phyloP scores from a whole-genome alignment of 2,329 filamentous ascomycete genomes.

The Myriosclerotinia duriaeana region DNA sequence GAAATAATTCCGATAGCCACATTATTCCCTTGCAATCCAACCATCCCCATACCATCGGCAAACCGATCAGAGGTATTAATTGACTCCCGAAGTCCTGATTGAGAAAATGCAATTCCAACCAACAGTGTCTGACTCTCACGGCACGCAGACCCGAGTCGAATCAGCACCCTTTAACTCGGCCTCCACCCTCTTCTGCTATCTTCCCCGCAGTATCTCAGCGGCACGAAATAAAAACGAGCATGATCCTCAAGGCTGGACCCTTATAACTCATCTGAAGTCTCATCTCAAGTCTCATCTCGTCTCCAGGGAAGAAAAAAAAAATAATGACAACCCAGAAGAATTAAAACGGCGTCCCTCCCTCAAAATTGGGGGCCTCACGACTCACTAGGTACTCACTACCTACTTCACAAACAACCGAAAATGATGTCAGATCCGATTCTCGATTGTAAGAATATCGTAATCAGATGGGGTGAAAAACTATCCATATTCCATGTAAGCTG shows the following conservation, averaged over 20 bases:
- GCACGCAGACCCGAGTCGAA: conserved; percentile 4
- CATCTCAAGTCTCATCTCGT: not conserved
- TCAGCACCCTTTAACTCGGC: not conserved
- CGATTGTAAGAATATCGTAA: no score
- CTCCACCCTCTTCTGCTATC: not conserved
- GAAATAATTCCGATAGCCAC: no score
- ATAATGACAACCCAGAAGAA: not conserved
- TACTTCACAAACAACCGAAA: not conserved
- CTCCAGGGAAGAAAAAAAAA: not conserved
- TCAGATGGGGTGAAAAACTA: not conserved
- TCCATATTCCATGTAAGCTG: not conserved
- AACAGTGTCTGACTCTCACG: not conserved
- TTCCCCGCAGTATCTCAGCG: conserved; percentile 1
- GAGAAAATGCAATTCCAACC: not conserved
- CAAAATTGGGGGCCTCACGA: not conserved
- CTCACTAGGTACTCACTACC: not conserved
- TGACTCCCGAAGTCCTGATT: no score
- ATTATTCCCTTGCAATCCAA: not conserved
- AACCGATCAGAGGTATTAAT: not conserved
- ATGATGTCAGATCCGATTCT: not conserved
- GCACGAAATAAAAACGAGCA: not conserved
- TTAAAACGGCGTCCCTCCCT: not conserved
- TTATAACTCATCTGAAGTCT: not conserved
- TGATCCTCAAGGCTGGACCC: not conserved
- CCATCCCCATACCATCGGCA: not conserved